Base-by-base conservation (phyloP, 306 rosid species). In the Pterocarpus macrocarpus region DNA sequence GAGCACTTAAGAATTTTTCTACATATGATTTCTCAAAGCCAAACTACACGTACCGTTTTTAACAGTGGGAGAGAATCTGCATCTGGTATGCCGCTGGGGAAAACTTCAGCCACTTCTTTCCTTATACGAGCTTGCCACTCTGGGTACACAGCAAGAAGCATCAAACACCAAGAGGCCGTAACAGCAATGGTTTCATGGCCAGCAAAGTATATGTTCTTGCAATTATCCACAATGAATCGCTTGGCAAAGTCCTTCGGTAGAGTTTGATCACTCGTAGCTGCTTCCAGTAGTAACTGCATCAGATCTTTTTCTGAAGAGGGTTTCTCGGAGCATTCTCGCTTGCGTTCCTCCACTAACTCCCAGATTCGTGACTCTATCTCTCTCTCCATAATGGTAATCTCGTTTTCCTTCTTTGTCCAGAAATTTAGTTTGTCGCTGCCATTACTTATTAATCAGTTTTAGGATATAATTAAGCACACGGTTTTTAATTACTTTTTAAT, bases 131-230 rank as follows among this genome's bases (percentile, higher is more conserved):
- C 72, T 79, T 95, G 99, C 99, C 97, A 95, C 30, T 91, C 82
- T 0, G 97, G 97, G 72, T 93, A 91, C 8, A 86, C 62, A 61
- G 97, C 97, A 9, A 95, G 98, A 41, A 95, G 87, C 98, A 95
- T 88, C 85, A 95, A 71, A 68, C 90, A 82, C 99, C 99, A 95
- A 28, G 96, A 89, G 56, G 94, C 92, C 4, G 99, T 92, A 17
- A 84, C 86, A 56, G 94, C 91, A 13, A 96, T 93, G 72, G 98
- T 78, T 84, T 95, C 99, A 73, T 95, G 97, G 10, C 99, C 99
- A 13, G 99, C 97, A 76, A 95, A 95, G 84, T 95, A 95, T 8
- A 95, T 93, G 85, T 79, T 90, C 88, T 95, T 95, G 87, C 99
- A 91, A 32, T 95, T 95, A 66, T 95, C 99, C 64, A 95, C 97